These are phyloP conservation scores for Aquilaria sinensis DNA, from an alignment of 345 rosid species.

Conservation along the genomic window DNA sequence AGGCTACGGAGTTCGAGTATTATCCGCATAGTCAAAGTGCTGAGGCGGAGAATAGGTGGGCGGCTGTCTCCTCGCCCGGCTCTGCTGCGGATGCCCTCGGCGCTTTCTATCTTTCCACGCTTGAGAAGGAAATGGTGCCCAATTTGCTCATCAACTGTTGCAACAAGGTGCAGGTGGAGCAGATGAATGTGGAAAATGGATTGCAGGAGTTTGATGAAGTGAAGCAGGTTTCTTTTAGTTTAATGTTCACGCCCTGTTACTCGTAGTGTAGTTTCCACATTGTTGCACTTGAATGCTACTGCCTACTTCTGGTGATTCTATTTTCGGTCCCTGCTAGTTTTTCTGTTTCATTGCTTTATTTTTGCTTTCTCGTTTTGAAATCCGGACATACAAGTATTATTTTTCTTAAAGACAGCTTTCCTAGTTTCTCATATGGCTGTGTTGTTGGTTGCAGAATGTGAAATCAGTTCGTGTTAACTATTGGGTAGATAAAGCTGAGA, in stretches of 20 bases:
- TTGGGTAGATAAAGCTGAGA: conserved; percentile 83
- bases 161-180: conserved; percentile 66
- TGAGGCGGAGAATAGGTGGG: conserved; percentile 52
- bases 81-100: conserved; percentile 88
- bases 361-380: conserved; percentile 2
- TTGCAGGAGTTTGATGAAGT: conserved; percentile 48
- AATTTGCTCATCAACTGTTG: conserved; percentile 89
- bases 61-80: conserved; percentile 37
- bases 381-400: neutral
- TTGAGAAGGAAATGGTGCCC: conserved; percentile 59
- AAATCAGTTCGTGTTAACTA: conserved; percentile 76
- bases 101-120: conserved; percentile 53
- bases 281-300: conserved; percentile 4
- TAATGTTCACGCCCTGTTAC: neutral
- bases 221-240: conserved; percentile 46
- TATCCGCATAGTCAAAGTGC: conserved; percentile 62
- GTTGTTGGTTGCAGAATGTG: conserved; percentile 87
- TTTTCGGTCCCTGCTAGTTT: neutral
- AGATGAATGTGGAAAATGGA: conserved; percentile 43
- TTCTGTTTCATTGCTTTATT: neutral
- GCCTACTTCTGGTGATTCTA: neutral
- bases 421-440: conserved; percentile 46
- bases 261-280: neutral
- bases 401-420: conserved; percentile 15
- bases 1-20: conserved; percentile 80